phyloP scores from a whole-genome alignment of 2,329 filamentous ascomycete species.

The Furcasterigmium furcatum region DNA sequence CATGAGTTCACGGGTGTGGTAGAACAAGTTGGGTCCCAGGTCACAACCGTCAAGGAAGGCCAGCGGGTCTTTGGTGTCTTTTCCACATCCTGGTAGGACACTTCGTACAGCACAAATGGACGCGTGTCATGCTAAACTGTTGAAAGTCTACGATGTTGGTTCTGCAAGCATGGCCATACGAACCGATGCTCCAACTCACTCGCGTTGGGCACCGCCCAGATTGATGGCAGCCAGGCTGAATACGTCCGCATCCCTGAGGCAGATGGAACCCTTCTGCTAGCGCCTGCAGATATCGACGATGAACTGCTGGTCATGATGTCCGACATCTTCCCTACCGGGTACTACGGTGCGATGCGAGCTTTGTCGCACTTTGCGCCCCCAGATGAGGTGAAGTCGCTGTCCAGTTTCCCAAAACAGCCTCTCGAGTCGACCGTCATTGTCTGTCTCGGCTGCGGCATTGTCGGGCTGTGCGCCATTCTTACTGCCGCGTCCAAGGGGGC shows the following conservation, averaged over 20 bases:
- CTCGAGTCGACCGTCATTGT: slow-evolving; percentile 77
- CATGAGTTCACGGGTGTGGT: no score
- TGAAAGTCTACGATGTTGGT: no score
- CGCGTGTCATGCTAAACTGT: no score
- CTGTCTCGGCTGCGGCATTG: slow-evolving; percentile 79
- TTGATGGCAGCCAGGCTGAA: slow-evolving; percentile 81
- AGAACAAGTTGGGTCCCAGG: no score
- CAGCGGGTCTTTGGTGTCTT: no score
- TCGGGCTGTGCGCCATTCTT: slow-evolving; percentile 80
- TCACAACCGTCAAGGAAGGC: no score
- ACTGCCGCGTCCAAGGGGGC: slow-evolving; percentile 72
- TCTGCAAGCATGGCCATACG: no score
- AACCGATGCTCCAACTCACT: no score
- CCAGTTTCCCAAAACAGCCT: no score
- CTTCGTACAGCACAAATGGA: no score
- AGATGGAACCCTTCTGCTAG: slow-evolving; percentile 75
- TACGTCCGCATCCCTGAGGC: slow-evolving; percentile 79
- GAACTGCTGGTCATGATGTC: slow-evolving; percentile 82
- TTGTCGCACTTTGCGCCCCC: slow-evolving; percentile 58
- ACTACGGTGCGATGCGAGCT: slow-evolving; percentile 79
- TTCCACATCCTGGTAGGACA: no score
- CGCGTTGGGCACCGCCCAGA: no score
- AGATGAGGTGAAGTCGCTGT: slow-evolving; percentile 64
- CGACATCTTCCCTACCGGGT: slow-evolving; percentile 87
- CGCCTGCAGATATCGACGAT: slow-evolving; percentile 64